Evolutionary conservation across 768 basidiomycete species (phyloP), one percentile per base, ranked within the genome.

Genomic region (Boletales sp.): DNA sequence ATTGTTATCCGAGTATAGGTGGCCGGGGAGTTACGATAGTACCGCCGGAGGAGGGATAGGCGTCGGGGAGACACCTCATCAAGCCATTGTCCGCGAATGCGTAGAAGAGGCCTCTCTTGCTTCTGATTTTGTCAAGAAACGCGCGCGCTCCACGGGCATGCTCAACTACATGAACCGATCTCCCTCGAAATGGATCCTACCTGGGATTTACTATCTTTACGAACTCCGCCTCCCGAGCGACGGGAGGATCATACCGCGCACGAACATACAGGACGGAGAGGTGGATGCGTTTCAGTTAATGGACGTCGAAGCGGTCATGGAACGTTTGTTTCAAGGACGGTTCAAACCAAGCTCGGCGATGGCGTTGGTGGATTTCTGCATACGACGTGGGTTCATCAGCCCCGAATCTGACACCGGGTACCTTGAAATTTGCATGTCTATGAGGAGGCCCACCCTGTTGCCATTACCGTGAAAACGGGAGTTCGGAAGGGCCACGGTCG

Each of bases 271-370:
- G 19, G 74, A 76, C 31, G 72, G 73, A 4, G 74, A 76, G 51
- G 75, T 76, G 8, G 74, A 75, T 50, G 58, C 61, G 9, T 76
- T 77, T 47, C 63, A 67, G 49, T 51, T 75, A 30, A 66, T 76
- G 60, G 66, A 65, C 18, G 54, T 69, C 0, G 59, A 66, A 15
- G 57, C 60, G 17, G 67, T 71, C 15, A 61, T 75, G 44, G 53
- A 65, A 7, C 60, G 58, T 37, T 55, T 77, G n/a, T 40, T 70
- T 2, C 63, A 61, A 32, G 67, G 64, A 7, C 55, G 57, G 43
- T 76, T 75, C 63, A 76, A 75, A 47, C 61, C 72, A 11, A 74
- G 73, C 46, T 74, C 72, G 40, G 74, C 71, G 15, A 57, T 76
- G 55, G 74, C 71, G 2, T 60, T 75, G 40, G 54, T 76, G 6